phyloP scores from a whole-genome alignment of 2,329 filamentous ascomycete genomes.

The Aspergillus terreus region DNA sequence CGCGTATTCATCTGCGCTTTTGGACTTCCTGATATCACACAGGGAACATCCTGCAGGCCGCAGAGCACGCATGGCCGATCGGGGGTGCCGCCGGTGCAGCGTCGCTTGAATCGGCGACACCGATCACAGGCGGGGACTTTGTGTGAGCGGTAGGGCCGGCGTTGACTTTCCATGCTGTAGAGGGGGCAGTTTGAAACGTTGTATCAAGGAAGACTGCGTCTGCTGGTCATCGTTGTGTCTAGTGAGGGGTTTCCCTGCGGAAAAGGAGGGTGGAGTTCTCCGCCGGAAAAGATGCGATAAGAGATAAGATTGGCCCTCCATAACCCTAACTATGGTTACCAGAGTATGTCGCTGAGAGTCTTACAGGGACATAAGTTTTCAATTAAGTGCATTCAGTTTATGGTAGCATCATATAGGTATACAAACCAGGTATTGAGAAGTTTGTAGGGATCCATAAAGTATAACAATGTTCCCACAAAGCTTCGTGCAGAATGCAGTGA shows the following conservation, averaged over 20 bases:
- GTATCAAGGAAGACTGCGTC: neutral
- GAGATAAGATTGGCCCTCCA: neutral
- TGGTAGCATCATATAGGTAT: too few relatives aligned
- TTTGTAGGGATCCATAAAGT: too few relatives aligned
- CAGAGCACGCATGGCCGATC: slow-evolving; percentile 16
- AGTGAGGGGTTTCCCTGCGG: neutral
- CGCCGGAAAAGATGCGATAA: slow-evolving; percentile 6
- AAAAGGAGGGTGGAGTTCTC: neutral
- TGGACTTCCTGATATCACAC: slow-evolving; percentile 8
- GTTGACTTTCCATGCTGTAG: slow-evolving; percentile 1
- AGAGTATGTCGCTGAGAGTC: too few relatives aligned
- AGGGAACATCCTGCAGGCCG: slow-evolving; percentile 12
- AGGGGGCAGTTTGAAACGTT: neutral
- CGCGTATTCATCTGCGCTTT: neutral
- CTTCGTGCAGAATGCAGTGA: too few relatives aligned
- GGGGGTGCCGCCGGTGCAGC: slow-evolving; percentile 14
- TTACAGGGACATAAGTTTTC: too few relatives aligned
- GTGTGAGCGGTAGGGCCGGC: slow-evolving; percentile 17
- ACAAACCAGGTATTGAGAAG: too few relatives aligned
- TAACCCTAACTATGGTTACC: neutral
- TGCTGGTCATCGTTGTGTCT: neutral
- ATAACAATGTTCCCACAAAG: too few relatives aligned
- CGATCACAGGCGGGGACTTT: slow-evolving; percentile 18
- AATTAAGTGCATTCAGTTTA: too few relatives aligned
- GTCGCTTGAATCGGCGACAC: slow-evolving; percentile 17